Evolutionary conservation across 805 yeast species (phyloP), one percentile per base, ranked within the genome.

Genomic region (Teunomyces tritomae): DNA sequence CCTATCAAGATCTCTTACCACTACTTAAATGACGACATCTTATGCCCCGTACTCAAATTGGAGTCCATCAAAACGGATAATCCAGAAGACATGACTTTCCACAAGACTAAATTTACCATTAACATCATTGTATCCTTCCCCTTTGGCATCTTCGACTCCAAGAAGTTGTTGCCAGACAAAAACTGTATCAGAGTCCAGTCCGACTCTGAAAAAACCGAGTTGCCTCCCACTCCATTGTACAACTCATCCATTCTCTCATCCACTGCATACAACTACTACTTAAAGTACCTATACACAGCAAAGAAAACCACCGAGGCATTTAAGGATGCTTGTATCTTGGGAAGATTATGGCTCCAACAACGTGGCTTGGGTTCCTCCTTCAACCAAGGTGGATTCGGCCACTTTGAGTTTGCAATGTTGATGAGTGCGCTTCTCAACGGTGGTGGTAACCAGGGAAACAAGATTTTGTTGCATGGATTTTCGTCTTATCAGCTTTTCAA

Each of bases 401-500:
- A 85, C 57, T 89, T 89, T 63, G 98, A 94, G 68, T 90, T 90
- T 64, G 84, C 90, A 28, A 70, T 85, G 33, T 65, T 92, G 44
- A 81, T 89, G 83, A 84, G 96, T 36, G 86, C 90, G 1, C 69
- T 94, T 46, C 71, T 94, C 37, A 82, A 84, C 51, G 97, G 97
- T 57, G 95, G 95, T 56, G 91, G 92, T 49, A 65, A 71, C 5
- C 76, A 74, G 54, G 94, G 95, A 10, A 85, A 84, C 57, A 86
- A 83, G 58, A 84, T 89, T 20, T 73, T 94, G 47, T 65, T 90
- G 33, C 85, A 84, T 56, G 99, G 98, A 0, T 92, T 87, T 64
- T 89, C 96, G 3, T 85, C 95, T 17, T 94, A 90, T 63, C 99
- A 94, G 69, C 71, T 94, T 44, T 94, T 94, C 74, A 91, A 89